Conservation (phyloP, 441 rosid genomes). For the Hura crepitans region DNA sequence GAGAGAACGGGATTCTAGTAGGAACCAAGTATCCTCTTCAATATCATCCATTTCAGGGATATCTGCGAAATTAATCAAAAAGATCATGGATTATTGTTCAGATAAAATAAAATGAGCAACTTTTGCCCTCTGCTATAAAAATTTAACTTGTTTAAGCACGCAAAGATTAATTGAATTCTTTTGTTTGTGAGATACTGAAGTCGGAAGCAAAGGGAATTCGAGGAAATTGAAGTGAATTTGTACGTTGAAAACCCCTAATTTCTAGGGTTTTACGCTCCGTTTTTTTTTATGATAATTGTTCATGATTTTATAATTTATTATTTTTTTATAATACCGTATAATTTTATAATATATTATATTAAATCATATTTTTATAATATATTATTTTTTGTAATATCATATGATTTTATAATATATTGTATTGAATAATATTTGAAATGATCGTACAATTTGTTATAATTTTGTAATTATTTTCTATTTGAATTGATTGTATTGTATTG, state of each 20-base stretch:
- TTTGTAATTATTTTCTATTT: no score
- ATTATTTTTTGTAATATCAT: no score
- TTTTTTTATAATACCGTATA: no score
- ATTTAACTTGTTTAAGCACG: not conserved
- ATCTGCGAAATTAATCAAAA: not conserved
- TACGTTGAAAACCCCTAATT: not conserved
- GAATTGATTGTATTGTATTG: no score
- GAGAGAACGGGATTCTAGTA: conserved; percentile 39
- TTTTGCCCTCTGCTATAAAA: not conserved
- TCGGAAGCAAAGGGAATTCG: not conserved
- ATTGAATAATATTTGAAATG: no score
- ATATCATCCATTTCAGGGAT: conserved; percentile 48
- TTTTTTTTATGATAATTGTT: no score
- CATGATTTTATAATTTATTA: no score
- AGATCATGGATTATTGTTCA: not conserved
- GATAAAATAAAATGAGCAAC: not conserved
- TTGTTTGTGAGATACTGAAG: not conserved
- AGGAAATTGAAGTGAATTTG: not conserved
- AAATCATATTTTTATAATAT: no score
- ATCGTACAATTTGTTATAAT: no score
- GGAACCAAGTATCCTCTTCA: conserved; percentile 57
- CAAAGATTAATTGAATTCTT: not conserved
- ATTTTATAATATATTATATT: no score
- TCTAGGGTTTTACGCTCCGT: not conserved
- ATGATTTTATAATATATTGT: no score